Conservation (phyloP, 768 basidiomycete genomes). For the Xerocomus potaroensis region DNA sequence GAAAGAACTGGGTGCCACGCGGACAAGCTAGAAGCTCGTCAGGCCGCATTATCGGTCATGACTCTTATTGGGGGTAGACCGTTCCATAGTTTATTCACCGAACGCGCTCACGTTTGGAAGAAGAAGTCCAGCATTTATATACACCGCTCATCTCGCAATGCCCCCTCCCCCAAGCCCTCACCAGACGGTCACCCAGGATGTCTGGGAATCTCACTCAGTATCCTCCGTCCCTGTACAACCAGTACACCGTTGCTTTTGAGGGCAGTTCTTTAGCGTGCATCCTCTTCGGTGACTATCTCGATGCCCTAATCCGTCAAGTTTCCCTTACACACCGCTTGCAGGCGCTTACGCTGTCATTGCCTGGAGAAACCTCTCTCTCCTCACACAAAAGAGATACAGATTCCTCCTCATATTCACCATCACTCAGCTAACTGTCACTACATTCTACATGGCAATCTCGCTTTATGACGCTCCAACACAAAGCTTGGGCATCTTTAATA, state of each 20-base stretch:
- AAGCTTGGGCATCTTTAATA: slow-evolving; percentile 7
- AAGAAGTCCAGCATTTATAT: background rate
- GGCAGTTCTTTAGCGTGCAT: slow-evolving; percentile 18
- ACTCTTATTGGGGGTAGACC: no score
- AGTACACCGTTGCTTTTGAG: slow-evolving; percentile 22
- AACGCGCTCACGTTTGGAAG: background rate
- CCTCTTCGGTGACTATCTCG: slow-evolving; percentile 12
- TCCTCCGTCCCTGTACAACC: slow-evolving; percentile 7
- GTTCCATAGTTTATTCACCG: slow-evolving; percentile 1
- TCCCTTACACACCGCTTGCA: background rate
- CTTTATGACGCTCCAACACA: slow-evolving; percentile 16
- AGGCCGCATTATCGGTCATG: no score
- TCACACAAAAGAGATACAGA: slow-evolving; percentile 13
- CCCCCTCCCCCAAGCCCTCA: background rate
- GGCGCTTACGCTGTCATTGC: slow-evolving; percentile 16
- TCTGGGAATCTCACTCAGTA: slow-evolving; percentile 12
- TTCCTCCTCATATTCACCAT: slow-evolving; percentile 12
- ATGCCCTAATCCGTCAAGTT: no score
- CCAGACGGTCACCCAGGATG: slow-evolving; percentile 6
- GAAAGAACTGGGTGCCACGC: background rate
- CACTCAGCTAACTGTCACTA: slow-evolving; percentile 17
- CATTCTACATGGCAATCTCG: slow-evolving; percentile 17
- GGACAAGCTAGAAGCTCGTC: no score
- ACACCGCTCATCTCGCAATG: background rate
- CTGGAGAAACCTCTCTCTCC: slow-evolving; percentile 10